phyloP scores from a whole-genome alignment of 768 basidiomycete species.

The Amanita rimosa region DNA sequence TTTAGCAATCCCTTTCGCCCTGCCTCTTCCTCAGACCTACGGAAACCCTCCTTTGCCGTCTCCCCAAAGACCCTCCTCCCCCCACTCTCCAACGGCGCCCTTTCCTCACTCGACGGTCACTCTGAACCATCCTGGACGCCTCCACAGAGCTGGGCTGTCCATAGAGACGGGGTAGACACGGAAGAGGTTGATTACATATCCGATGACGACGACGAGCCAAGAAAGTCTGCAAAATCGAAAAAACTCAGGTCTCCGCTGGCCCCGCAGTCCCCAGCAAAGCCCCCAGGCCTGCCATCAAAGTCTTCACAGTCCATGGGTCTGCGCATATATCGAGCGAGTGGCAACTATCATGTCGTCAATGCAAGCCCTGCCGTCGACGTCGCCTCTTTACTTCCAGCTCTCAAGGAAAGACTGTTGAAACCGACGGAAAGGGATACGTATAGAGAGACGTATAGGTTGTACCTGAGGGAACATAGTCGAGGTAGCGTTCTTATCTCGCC shows the following conservation, averaged over 20 bases:
- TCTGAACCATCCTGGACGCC: constrained; percentile 42
- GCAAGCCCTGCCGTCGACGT: constrained; percentile 60
- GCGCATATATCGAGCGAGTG: constrained; percentile 59
- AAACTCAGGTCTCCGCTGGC: background rate
- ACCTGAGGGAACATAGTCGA: constrained; percentile 65
- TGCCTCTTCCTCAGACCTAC: constrained; percentile 16
- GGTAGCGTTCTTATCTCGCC: too few relatives aligned
- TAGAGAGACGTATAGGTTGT: constrained; percentile 58
- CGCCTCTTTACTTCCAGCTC: constrained; percentile 44
- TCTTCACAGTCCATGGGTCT: background rate
- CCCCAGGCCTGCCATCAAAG: background rate
- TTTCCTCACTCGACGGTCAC: constrained; percentile 1
- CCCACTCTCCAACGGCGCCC: constrained; percentile 5
- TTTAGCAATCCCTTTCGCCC: constrained; percentile 33
- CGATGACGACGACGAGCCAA: constrained; percentile 24
- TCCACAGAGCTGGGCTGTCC: constrained; percentile 72
- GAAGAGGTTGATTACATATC: constrained; percentile 28
- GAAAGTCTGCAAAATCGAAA: constrained; percentile 1
- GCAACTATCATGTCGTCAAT: constrained; percentile 58
- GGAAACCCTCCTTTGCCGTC: constrained; percentile 20
- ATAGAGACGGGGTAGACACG: constrained; percentile 30
- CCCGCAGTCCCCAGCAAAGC: background rate
- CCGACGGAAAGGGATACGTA: constrained; percentile 46
- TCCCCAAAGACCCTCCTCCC: constrained; percentile 38
- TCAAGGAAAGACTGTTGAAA: constrained; percentile 46